Base-by-base conservation (phyloP, 495 filamentous ascomycete species). In the Mycothermus thermophilus region DNA sequence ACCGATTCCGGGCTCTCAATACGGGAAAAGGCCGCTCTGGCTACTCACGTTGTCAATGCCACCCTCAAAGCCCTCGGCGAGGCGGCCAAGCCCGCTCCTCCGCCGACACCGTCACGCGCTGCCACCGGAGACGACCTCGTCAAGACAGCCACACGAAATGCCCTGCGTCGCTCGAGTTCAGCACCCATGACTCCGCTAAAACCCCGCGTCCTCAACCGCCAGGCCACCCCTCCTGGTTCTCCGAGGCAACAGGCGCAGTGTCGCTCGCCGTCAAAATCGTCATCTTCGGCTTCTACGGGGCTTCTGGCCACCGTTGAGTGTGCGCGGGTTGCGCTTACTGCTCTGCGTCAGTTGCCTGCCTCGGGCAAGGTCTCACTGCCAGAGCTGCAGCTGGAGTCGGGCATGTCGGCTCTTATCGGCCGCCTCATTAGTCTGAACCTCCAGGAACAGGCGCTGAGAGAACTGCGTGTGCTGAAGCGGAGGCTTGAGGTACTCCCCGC, bases 21-120 rank as follows among this genome's bases (percentile, higher is more conserved):
- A 12, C 73, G 73, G 40, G 75, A 85, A 42, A 77, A 66, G 51
- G 70, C 74, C 1, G 64, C 75, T 26, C 63, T 94, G 27, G 83
- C 84, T 3, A 88, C 86, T 2, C 77, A 87, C 31, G 70, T 88
- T 13, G 76, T 90, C 41, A 94, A 92, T 59, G 63, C 59, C 19
- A 73, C 76, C 10, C 58, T 90, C 14, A 90, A 82, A 49, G 62
- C 70, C 6, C 68, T 96, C 8, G 72, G 71, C 2, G 80, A 86
- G 30, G 79, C 80, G 3, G 62, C 77, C 14, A 93, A 82, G 48
- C 40, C 47, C 3, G 35, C 54, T 16, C 20, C 56, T 15, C 17
- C 41, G 5, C 20, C 59, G 16, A 27, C 55, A 17, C 16, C 41
- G n/a, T 21, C 38, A 45, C 30, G 32, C 34, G 32, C 46, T 38